Percentiles rank a stretch among this genome's conserved stretches.
Evolutionary conservation across 1,139 yeast species (phyloP).

Genomic region (Sugiyamaella castrensis): DNA sequence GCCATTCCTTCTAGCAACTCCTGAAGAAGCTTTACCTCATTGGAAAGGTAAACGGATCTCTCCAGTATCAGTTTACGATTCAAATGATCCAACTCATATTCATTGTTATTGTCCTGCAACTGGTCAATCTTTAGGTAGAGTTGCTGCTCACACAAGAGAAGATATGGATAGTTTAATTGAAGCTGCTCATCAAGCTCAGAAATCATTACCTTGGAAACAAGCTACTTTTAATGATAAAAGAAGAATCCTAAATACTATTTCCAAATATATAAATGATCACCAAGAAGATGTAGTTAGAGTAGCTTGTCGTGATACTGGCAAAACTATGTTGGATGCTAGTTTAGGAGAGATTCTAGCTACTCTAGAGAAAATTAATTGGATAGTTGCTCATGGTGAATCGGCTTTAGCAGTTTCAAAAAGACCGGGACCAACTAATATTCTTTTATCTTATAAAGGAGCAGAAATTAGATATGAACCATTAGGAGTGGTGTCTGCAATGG

Average conservation of each 20-base stretch:
- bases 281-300: slow-evolving; percentile 86
- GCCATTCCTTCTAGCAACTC: slow-evolving; percentile 38
- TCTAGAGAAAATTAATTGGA: slow-evolving; percentile 88
- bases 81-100: slow-evolving; percentile 61
- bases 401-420: slow-evolving; percentile 69
- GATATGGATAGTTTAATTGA: slow-evolving; percentile 68
- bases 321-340: slow-evolving; percentile 91
- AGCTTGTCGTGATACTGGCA: slow-evolving; percentile 95
- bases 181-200: slow-evolving; percentile 51
- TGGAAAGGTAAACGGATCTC: slow-evolving; percentile 86
- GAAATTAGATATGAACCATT: slow-evolving; percentile 91
- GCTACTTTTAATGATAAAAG: slow-evolving; percentile 64
- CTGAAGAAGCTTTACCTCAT: slow-evolving; percentile 83
- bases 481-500: slow-evolving; percentile 81
- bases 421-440: slow-evolving; percentile 80
- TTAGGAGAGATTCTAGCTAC: slow-evolving; percentile 94
- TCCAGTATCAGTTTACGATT: slow-evolving; percentile 51
- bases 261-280: slow-evolving; percentile 68
- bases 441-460: slow-evolving; percentile 83
- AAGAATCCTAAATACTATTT: slow-evolving; percentile 65
- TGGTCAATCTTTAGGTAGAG: slow-evolving; percentile 78
- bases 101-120: slow-evolving; percentile 96
- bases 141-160: slow-evolving; percentile 55
- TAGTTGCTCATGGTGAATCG: slow-evolving; percentile 72
- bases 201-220: slow-evolving; percentile 47